Evolutionary conservation across 2,329 filamentous ascomycete species (phyloP), one percentile per base, ranked within the genome.

Genomic region (Balansia obtecta): DNA sequence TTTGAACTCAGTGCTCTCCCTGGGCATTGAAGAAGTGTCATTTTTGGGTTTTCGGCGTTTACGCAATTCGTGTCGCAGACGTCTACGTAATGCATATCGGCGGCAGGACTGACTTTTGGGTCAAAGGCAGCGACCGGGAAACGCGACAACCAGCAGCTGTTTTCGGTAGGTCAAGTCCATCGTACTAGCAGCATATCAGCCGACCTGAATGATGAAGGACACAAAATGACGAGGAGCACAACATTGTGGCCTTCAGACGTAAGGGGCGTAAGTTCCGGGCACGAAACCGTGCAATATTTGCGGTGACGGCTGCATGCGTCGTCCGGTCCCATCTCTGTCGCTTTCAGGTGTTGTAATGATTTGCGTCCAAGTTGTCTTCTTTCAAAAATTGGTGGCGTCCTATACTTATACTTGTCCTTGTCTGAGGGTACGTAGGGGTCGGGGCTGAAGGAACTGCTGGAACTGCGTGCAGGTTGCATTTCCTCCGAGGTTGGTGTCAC

Each of bases 1-100:
- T 46, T 53, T 57, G 20, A 57, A 52, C 34, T 32, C 54, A 51
- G 52, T 30, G 30, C 13, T n/a, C 13, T 48, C n/a, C 10, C 20
- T 22, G 34, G 22, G 45, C 7, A n/a, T 20, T 20, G 39, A 43
- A 6, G 33, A 43, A 39, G 33, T 40, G 11, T 37, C 13, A 43
- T 20, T 45, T 30, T 15, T 50, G 41, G 27, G 53, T 50, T 4
- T 48, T 42, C 6, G 57, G 33, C 20, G 55, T 54, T 27, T 46
- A 49, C 46, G 34, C 13, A 33, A 42, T 20, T 40, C 48, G 38
- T 48, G 32, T 22, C 41, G 45, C 32, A 49, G 41, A n/a, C 50
- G n/a, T 20, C 34, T 37, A 9, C 43, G 16, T 16, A 43, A 37
- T 11, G 34, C 11, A 39, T 46, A 46, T 15, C 50, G 45, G 30